A percentile compares a stretch with the other conserved stretches of the same genome.
These are phyloP conservation scores for Eucalyptus sideroxylon DNA, from an alignment of 345 rosid species.

Conservation along the genomic window DNA sequence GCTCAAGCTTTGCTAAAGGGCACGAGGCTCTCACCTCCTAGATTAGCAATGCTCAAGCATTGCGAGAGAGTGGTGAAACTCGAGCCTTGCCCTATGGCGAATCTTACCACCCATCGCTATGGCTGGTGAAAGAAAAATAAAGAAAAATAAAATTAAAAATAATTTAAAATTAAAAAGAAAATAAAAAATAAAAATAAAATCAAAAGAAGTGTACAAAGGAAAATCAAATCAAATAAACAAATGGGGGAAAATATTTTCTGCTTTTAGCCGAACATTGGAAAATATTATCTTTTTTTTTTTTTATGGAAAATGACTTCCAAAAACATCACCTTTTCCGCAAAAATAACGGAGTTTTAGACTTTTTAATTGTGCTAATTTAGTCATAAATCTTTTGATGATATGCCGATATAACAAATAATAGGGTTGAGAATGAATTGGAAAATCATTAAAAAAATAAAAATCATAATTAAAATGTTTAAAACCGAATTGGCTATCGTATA, in stretches of 20 bases:
- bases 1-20: too few relatives aligned
- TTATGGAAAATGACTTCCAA: rapidly evolving
- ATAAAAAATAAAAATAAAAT: too few relatives aligned
- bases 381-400: neutral
- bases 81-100: too few relatives aligned
- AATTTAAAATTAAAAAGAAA: too few relatives aligned
- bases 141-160: too few relatives aligned
- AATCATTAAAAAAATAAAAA: neutral
- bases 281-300: too few relatives aligned
- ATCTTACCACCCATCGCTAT: rapidly evolving
- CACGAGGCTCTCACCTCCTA: rapidly evolving
- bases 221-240: too few relatives aligned
- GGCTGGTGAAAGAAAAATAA: too few relatives aligned
- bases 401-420: rapidly evolving
- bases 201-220: too few relatives aligned
- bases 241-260: rapidly evolving
- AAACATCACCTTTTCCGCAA: rapidly evolving
- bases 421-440: neutral
- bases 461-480: rapidly evolving
- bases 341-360: rapidly evolving
- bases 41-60: rapidly evolving
- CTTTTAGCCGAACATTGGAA: rapidly evolving
- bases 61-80: rapidly evolving
- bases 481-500: rapidly evolving
- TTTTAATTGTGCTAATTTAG: too few relatives aligned